Evolutionary conservation across 306 rosid genomes (phyloP), one percentile per base, ranked within the genome.

Genomic region (Casuarina equisetifolia): DNA sequence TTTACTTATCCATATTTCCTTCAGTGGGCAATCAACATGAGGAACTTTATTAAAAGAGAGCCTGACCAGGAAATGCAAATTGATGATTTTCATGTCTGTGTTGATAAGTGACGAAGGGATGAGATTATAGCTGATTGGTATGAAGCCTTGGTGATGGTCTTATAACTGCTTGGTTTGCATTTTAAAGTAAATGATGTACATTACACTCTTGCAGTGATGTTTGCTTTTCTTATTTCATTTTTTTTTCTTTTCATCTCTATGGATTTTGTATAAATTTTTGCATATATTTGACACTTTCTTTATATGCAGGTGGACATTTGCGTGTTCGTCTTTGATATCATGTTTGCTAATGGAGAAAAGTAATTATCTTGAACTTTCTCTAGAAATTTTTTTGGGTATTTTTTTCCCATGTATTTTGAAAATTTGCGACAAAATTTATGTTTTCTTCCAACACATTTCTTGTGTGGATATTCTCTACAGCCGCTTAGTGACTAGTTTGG

Each of bases 271-370:
- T 19, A 84, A 51, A 54, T 76, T 40, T 78, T 53, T 77, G 52
- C 52, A 83, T 78, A 45, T 70, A 16, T 70, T 82, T 77, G 54
- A 71, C 80, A 13, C 82, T 44, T 74, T 79, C 63, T 86, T 76
- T 83, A 16, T 58, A 16, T 76, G 88, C 96, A 93, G 98, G 98
- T 91, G 69, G 96, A 86, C 82, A 90, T 93, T 66, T 91, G 98
- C 63, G 64, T 90, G 73, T 93, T 93, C 83, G 92, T 87, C 81
- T 93, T 93, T 19, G 98, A 93, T 81, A 80, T 93, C 89, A 91
- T 93, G 98, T 83, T 93, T 46, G 86, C 91, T 57, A 91, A 91
- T 78, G 97, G 96, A 81, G 83, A 91, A 73, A 90, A 82, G 98
- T 93, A 89, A 90, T 77, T 81, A 69, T 88, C 84, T 61, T 3